Base-by-base conservation (phyloP, 208 protist genomes). In the Acanthamoeba sp. region DNA sequence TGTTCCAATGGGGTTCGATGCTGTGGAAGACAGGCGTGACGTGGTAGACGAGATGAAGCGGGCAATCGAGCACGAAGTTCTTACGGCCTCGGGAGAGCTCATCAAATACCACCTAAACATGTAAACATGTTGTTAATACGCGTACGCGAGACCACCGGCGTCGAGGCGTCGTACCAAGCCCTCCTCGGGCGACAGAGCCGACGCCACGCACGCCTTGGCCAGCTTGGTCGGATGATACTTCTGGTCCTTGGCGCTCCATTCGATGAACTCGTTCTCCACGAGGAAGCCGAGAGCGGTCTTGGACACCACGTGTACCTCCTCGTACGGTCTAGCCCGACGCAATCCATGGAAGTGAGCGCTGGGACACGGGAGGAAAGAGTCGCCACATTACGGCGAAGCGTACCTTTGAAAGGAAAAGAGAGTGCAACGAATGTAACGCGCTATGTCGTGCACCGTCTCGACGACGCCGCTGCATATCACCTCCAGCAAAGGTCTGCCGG, bases 381-480 rank as follows among this genome's bases (percentile, higher is more conserved):
- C 18, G 36, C 80, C 42, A 92, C 36, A n/a, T 59, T 7, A 73
- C 92, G 34, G 1, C 48, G 45, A 7, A 42, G 52, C 45, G 59
- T 64, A 78, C 92, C 69, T 38, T 45, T 95, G 91, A 38, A 50
- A 22, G 32, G 84, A 94, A 95, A 59, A 98, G 93, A 95, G 98
- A 73, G 80, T 96, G 94, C 38, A 66, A 62, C 10, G 91, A 80
- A 98, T 97, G 45, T 88, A 98, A 52, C 27, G 34, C 5, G 82
- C 57, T 20, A 97, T 96, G 55, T 97, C 96, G 7, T 62, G 69
- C 12, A 66, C 80, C 52, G 95, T 97, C 14, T 90, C 76, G 27
- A 98, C 96, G 22, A 98, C 84, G 0, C 97, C 97, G 34, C 97
- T 96, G 18, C 96, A 96, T 64, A 99, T 94, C 55, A 97, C 98